phyloP scores from a whole-genome alignment of 768 basidiomycete genomes.

The Russula olivacea region DNA sequence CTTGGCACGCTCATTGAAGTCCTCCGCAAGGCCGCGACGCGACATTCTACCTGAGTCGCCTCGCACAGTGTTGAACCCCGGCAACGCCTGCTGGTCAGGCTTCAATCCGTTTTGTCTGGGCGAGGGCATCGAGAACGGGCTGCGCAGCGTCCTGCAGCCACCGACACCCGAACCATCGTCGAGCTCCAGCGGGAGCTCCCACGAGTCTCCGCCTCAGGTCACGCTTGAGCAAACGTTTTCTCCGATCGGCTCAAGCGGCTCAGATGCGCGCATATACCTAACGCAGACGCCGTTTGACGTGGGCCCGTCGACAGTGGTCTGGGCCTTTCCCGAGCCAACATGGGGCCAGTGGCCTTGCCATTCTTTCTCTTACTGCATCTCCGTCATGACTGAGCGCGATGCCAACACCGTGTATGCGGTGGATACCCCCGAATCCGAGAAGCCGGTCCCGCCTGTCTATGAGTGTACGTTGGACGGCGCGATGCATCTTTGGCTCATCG shows the following conservation, averaged over 20 bases:
- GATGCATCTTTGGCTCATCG: slow-evolving; percentile 14
- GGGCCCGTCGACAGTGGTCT: neutral
- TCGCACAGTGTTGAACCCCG: neutral
- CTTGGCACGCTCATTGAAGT: neutral
- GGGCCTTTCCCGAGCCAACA: neutral
- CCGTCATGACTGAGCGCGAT: slow-evolving; percentile 6
- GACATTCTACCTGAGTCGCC: neutral
- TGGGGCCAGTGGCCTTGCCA: slow-evolving; percentile 17
- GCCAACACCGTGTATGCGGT: neutral
- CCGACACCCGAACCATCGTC: neutral
- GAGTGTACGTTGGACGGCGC: neutral
- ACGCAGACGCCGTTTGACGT: neutral
- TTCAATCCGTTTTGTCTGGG: neutral
- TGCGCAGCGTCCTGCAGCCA: neutral
- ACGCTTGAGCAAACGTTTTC: slow-evolving; percentile 3
- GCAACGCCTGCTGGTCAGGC: neutral
- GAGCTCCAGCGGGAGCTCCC: neutral
- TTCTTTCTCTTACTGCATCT: slow-evolving; percentile 11
- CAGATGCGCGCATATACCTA: neutral
- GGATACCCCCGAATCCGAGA: neutral
- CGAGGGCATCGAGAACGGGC: neutral
- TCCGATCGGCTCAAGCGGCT: neutral
- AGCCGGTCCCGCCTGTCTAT: slow-evolving; percentile 6
- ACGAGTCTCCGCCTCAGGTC: neutral
- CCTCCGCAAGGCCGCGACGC: neutral